Conservation (phyloP, 1,139 yeast genomes). For the Dujonia santamariae region DNA sequence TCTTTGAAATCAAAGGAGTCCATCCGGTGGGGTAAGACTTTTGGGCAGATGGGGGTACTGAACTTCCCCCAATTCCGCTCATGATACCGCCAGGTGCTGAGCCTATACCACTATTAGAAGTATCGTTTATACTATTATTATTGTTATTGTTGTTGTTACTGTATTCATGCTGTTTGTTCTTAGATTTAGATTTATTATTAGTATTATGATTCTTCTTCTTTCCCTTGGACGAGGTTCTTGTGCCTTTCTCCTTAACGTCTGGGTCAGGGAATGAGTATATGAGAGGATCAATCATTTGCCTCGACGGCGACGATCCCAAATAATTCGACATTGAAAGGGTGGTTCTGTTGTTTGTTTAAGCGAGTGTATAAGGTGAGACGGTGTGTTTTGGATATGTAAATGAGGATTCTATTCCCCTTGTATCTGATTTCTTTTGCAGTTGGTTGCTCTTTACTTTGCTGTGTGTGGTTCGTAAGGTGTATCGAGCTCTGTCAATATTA, state of each 20-base stretch:
- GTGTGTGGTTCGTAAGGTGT: no score
- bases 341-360: no score
- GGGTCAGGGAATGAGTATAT: slow-evolving; percentile 15
- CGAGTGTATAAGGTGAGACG: no score
- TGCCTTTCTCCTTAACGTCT: slow-evolving; percentile 8
- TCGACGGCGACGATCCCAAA: slow-evolving; percentile 36
- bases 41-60: slow-evolving; percentile 29
- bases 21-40: slow-evolving; percentile 28
- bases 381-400: no score
- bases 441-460: no score
- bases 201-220: slow-evolving; percentile 9
- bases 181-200: slow-evolving; percentile 5
- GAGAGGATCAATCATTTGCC: slow-evolving; percentile 25
- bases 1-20: slow-evolving; percentile 44
- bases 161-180: slow-evolving; percentile 8
- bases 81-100: neutral
- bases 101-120: slow-evolving; percentile 5
- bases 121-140: slow-evolving; percentile 4
- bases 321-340: slow-evolving; percentile 27
- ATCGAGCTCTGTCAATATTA: no score
- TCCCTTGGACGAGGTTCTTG: slow-evolving; percentile 7
- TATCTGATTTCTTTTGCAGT: no score
- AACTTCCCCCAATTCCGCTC: slow-evolving; percentile 1
- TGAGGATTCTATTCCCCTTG: no score
- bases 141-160: slow-evolving; percentile 7